Conservation (phyloP, 2,329 filamentous ascomycete genomes). For the Metarhizium robertsii region DNA sequence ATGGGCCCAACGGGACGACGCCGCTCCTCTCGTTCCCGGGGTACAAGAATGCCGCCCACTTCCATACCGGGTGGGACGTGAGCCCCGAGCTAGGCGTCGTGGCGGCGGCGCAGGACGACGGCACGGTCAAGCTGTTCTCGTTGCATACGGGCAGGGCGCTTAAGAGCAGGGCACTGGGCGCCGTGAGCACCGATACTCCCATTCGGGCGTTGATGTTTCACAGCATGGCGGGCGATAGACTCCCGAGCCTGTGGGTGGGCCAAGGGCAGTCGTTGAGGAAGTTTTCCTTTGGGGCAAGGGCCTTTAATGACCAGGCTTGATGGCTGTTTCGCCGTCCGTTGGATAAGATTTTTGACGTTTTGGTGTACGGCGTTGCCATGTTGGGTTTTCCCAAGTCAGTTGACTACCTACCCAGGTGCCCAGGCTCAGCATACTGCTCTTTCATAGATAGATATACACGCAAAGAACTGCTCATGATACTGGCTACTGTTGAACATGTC, state of each 20-base stretch:
- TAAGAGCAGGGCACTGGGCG: constrained; percentile 14
- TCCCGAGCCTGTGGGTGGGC: constrained; percentile 38
- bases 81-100: constrained; percentile 36
- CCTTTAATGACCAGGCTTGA: constrained; percentile 26
- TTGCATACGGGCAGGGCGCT: constrained; percentile 34
- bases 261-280: constrained; percentile 27
- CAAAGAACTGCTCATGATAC: too few species aligned
- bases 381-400: too few species aligned
- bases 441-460: too few species aligned
- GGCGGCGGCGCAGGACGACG: constrained; percentile 44
- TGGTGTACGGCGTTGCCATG: too few species aligned
- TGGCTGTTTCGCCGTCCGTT: constrained; percentile 4
- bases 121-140: constrained; percentile 39
- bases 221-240: constrained; percentile 28
- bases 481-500: too few species aligned
- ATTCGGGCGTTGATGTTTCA: constrained; percentile 35
- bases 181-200: constrained; percentile 17
- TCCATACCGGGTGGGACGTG: constrained; percentile 43
- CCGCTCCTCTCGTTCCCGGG: constrained; percentile 39
- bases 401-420: too few species aligned
- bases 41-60: constrained; percentile 40
- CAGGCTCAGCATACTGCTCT: too few species aligned
- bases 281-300: constrained; percentile 31
- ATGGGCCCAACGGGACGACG: constrained; percentile 12
- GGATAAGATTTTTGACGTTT: too few species aligned